Conservation (phyloP, 495 filamentous ascomycete genomes). For the Haplographium delicatum region DNA sequence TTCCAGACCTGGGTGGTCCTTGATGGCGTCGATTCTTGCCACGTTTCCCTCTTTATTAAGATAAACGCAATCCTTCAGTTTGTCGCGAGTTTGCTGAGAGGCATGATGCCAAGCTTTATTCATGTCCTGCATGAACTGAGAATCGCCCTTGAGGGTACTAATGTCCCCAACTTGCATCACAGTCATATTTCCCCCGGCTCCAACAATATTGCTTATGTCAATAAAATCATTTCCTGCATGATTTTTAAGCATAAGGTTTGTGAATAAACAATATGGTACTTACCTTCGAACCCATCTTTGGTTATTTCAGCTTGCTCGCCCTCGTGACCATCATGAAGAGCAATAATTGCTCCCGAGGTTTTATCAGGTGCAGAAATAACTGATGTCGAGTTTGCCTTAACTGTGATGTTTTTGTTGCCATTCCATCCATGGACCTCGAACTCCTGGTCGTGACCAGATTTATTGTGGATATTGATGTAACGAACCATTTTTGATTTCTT, state of each 20-base stretch:
- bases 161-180: conserved; percentile 36
- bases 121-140: conserved; percentile 36
- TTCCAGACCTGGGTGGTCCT: conserved; percentile 32
- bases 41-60: conserved; percentile 31
- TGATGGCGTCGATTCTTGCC: conserved; percentile 33
- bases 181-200: conserved; percentile 38
- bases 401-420: conserved; percentile 27
- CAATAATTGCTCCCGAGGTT: conserved; percentile 34
- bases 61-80: conserved; percentile 30
- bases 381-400: conserved; percentile 23
- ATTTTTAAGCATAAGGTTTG: background rate
- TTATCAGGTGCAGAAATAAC: conserved; percentile 30
- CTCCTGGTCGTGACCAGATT: conserved; percentile 31
- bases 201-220: conserved; percentile 37
- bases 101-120: conserved; percentile 31
- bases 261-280: background rate
- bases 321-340: conserved; percentile 34
- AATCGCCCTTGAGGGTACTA: conserved; percentile 33
- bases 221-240: conserved; percentile 34
- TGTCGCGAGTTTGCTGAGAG: conserved; percentile 24
- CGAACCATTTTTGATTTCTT: conserved; percentile 22
- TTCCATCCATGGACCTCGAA: conserved; percentile 37
- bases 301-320: conserved; percentile 40
- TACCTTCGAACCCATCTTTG: conserved; percentile 29
- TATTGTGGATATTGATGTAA: conserved; percentile 30